Evolutionary conservation across 176 grass and related monocot species (phyloP).

Genomic region (Zizania latifolia): DNA sequence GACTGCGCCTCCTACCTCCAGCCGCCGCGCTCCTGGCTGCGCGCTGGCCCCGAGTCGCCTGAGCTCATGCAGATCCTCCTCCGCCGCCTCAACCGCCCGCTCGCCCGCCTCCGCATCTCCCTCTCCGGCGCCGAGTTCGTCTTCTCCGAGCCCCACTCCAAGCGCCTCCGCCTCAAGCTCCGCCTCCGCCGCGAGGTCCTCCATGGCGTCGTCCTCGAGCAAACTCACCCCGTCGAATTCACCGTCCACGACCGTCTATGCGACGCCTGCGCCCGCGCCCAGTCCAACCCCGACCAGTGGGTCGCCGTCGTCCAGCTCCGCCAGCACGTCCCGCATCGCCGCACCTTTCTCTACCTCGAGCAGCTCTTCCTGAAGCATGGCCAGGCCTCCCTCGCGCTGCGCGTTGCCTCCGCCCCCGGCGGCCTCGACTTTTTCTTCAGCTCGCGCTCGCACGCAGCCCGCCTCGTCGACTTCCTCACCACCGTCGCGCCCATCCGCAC

Average conservation of each 20-base stretch:
- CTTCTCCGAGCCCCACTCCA: slow-evolving; percentile 96
- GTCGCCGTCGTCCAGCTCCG: slow-evolving; percentile 66
- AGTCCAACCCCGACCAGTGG: slow-evolving; percentile 85
- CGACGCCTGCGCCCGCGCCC: slow-evolving; percentile 47
- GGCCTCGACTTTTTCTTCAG: slow-evolving; percentile 87
- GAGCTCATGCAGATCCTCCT: slow-evolving; percentile 83
- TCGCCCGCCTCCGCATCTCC: slow-evolving; percentile 54
- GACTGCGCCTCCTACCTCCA: slow-evolving; percentile 64
- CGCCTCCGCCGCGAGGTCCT: slow-evolving; percentile 78
- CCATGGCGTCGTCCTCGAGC: slow-evolving; percentile 70
- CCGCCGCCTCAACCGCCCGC: slow-evolving; percentile 58
- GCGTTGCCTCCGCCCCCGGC: slow-evolving; percentile 42
- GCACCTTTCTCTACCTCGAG: slow-evolving; percentile 89
- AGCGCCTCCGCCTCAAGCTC: slow-evolving; percentile 86
- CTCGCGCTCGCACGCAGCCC: slow-evolving; percentile 54
- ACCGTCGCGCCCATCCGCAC: slow-evolving; percentile 60
- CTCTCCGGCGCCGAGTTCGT: slow-evolving; percentile 81
- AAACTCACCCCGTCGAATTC: slow-evolving; percentile 67
- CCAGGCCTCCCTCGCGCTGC: slow-evolving; percentile 50
- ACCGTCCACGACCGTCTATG: slow-evolving; percentile 81
- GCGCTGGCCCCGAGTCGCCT: slow-evolving; percentile 57
- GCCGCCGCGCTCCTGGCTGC: slow-evolving; percentile 57
- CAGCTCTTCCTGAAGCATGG: slow-evolving; percentile 84
- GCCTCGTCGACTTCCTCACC: slow-evolving; percentile 76
- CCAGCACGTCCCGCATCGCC: slow-evolving; percentile 73